Conservation (phyloP, 2,329 filamentous ascomycete species). For the Fusarium acutatum region DNA sequence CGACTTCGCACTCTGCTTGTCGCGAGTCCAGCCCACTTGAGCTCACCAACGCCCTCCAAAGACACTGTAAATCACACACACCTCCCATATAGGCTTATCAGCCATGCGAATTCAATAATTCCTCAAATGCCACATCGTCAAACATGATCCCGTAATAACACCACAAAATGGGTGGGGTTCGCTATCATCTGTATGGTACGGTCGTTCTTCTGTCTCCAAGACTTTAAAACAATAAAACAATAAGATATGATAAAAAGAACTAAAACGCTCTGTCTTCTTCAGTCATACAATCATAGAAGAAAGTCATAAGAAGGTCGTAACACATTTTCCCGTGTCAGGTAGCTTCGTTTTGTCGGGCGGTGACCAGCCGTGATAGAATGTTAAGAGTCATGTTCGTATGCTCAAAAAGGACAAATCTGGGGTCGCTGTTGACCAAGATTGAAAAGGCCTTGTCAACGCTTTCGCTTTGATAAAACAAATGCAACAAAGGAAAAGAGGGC, state of each 20-base stretch:
- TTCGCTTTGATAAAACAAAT: slow-evolving; percentile 52
- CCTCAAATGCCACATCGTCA: slow-evolving; percentile 44
- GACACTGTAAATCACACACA: slow-evolving; percentile 35
- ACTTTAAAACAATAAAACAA: slow-evolving; percentile 24
- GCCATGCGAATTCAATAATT: slow-evolving; percentile 42
- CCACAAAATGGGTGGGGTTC: slow-evolving; percentile 31
- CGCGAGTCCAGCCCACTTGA: slow-evolving; percentile 43
- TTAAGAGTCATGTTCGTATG: slow-evolving; percentile 40
- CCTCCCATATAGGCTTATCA: slow-evolving; percentile 39
- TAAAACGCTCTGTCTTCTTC: slow-evolving; percentile 48
- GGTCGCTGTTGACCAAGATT: slow-evolving; percentile 45
- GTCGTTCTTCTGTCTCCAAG: slow-evolving; percentile 26
- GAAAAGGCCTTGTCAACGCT: slow-evolving; percentile 54
- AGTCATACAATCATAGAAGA: slow-evolving; percentile 54
- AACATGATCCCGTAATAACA: slow-evolving; percentile 45
- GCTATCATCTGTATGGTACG: slow-evolving; percentile 38
- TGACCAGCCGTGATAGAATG: slow-evolving; percentile 47
- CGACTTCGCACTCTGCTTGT: slow-evolving; percentile 19
- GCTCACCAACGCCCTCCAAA: slow-evolving; percentile 43
- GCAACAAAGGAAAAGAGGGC: slow-evolving; percentile 43
- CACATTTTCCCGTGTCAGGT: slow-evolving; percentile 47
- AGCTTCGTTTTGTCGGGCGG: slow-evolving; percentile 46
- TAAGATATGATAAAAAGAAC: slow-evolving; percentile 41
- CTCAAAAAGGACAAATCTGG: slow-evolving; percentile 38
- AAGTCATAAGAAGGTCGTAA: slow-evolving; percentile 51